phyloP scores from a whole-genome alignment of 345 rosid genomes.

The Erysimum cheiranthoides region DNA sequence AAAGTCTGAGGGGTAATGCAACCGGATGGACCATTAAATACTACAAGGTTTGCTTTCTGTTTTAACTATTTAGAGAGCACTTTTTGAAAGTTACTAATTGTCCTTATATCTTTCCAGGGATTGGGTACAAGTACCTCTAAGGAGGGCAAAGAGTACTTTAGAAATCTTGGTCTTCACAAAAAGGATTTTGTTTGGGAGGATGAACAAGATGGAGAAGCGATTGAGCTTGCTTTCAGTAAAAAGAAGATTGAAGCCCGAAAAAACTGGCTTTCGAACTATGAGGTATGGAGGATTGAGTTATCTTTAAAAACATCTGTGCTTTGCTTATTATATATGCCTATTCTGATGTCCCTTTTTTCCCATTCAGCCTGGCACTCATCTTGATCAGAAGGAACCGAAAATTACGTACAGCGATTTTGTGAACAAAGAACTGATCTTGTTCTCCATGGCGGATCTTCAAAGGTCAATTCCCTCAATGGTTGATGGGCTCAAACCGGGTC shows the following conservation, averaged over 20 bases:
- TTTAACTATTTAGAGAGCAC: slow-evolving; percentile 1
- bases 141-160: slow-evolving; percentile 85
- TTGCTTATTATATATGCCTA: neutral
- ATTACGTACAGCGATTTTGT: slow-evolving; percentile 90
- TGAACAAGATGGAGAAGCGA: slow-evolving; percentile 88
- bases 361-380: slow-evolving; percentile 90
- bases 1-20: slow-evolving; percentile 68
- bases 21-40: slow-evolving; percentile 88
- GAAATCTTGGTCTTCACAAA: slow-evolving; percentile 61
- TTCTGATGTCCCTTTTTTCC: slow-evolving; percentile 22
- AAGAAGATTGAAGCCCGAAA: slow-evolving; percentile 97
- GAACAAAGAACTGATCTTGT: slow-evolving; percentile 93
- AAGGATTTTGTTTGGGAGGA: slow-evolving; percentile 86
- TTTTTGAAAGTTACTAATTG: no score
- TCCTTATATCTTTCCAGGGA: slow-evolving; percentile 57
- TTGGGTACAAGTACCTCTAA: slow-evolving; percentile 85
- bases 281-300: slow-evolving; percentile 50
- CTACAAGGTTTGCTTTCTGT: slow-evolving; percentile 74
- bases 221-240: slow-evolving; percentile 98
- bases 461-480: slow-evolving; percentile 97
- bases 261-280: slow-evolving; percentile 84
- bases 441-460: slow-evolving; percentile 97
- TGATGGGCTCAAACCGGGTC: slow-evolving; percentile 97
- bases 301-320: slow-evolving; percentile 1
- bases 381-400: slow-evolving; percentile 68